These are phyloP conservation scores for Verticillium albo-atrum DNA, from an alignment of 2,329 filamentous ascomycete genomes.

Conservation along the genomic window DNA sequence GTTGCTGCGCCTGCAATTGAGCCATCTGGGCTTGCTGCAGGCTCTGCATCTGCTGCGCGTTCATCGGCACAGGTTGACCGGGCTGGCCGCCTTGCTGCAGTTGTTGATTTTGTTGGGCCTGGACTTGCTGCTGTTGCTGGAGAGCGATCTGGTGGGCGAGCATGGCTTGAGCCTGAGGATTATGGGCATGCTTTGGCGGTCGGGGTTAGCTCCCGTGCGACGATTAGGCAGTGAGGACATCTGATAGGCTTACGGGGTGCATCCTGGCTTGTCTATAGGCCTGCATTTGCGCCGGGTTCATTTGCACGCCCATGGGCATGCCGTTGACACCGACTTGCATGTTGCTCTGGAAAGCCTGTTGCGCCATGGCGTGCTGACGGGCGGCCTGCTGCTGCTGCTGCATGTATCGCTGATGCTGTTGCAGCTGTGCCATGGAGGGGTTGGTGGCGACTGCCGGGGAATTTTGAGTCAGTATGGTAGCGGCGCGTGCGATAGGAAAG, in stretches of 20 bases:
- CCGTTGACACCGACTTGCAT: conserved; percentile 40
- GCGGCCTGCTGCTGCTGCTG: conserved; percentile 51
- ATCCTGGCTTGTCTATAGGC: conserved; percentile 41
- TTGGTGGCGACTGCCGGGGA: conserved; percentile 21
- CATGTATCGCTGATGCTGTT: conserved; percentile 49
- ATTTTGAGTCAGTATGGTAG: not conserved
- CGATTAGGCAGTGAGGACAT: not conserved
- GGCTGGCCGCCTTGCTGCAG: conserved; percentile 36
- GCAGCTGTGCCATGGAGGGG: conserved; percentile 33
- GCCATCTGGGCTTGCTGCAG: conserved; percentile 39
- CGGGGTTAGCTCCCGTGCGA: conserved; percentile 13
- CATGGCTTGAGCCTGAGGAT: conserved; percentile 25
- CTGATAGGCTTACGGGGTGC: conserved; percentile 31
- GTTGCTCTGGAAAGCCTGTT: conserved; percentile 45
- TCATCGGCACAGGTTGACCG: conserved; percentile 45
- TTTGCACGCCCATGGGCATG: conserved; percentile 50
- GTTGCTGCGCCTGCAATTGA: conserved; percentile 26
- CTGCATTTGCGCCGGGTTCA: conserved; percentile 44
- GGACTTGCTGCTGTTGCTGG: conserved; percentile 32
- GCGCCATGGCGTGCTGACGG: conserved; percentile 48
- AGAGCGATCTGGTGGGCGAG: conserved; percentile 43
- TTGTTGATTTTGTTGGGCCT: conserved; percentile 27
- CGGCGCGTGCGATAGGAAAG: not conserved
- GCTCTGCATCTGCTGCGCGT: conserved; percentile 38
- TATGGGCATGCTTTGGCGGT: conserved; percentile 11